Conservation (phyloP, 1,284 basidiomycete species). For the Wallemia ichthyophaga region DNA sequence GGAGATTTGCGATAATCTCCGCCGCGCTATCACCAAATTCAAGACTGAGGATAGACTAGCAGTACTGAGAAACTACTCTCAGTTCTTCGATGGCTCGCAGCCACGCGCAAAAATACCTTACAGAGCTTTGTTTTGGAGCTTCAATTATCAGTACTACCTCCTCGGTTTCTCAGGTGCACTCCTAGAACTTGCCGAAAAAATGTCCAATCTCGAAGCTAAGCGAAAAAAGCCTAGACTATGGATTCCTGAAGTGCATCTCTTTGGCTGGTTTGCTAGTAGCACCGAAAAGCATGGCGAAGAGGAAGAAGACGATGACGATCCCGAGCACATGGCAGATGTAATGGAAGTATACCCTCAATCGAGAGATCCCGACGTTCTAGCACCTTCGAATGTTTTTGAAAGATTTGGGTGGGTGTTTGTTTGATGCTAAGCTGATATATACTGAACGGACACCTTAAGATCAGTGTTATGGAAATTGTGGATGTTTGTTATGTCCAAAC, state of each 20-base stretch:
- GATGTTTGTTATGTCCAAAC: background rate
- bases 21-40: background rate
- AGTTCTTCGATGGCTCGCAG: background rate
- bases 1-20: background rate
- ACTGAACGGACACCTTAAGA: background rate
- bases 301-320: slow-evolving; percentile 1
- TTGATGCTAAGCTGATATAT: background rate
- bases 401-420: background rate
- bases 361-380: background rate
- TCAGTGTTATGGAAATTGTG: background rate
- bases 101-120: background rate
- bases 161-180: background rate
- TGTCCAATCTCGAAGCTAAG: background rate
- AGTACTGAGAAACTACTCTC: background rate
- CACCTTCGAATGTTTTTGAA: background rate
- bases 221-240: background rate
- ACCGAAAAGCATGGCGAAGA: background rate
- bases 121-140: background rate
- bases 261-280: background rate
- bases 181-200: background rate
- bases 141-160: background rate
- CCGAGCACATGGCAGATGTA: background rate
- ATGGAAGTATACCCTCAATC: background rate
- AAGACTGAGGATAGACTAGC: background rate
- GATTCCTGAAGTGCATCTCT: background rate